Evolutionary conservation across 139 green algal genomes (phyloP), one percentile per base, ranked within the genome.

Genomic region (Dunaliella primolecta): DNA sequence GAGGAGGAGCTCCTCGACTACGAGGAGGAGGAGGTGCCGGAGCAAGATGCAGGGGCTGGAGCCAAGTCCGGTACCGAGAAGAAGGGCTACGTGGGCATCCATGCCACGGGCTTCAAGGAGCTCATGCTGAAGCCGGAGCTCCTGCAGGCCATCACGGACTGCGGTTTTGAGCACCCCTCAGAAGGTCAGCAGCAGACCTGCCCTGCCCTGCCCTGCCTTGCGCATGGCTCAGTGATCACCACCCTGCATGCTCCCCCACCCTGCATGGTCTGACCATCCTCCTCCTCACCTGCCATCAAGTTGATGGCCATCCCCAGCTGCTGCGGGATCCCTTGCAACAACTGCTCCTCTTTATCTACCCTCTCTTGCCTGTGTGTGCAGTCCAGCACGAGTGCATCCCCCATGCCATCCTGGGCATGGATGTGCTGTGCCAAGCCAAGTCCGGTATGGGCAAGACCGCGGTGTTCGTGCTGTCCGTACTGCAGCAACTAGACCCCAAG

Each of bases 361-460:
- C n/a, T n/a, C 46, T 64, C 46, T 64, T 15, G 15, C 46, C 7
- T 64, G 46, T 15, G 2, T 32, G 0, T 75, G 78, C 96, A 99
- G 97, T 99, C 0, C 97, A 99, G 88, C 97, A 99, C 86, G 94
- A 99, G 88, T 99, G 96, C 91, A 99, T 99, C 86, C 97, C 97
- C 29, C 94, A 98, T 86, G 97, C 97, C 75, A 98, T 99, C 80
- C 90, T 98, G 72, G 97, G 97, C 64, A 96, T 98, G 93, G 97
- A 99, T 85, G 94, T 99, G 23, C 92, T 99, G 11, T 99, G 97
- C 90, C 97, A 99, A 89, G 97, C 97, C 36, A 99, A 99, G 94
- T 98, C 95, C 15, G 97, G 97, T 75, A 99, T 99, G 97, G 97
- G 97, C 70, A 99, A 99, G 94, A 99, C 97, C 0, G 97, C 97